Conservation (phyloP, 2,329 filamentous ascomycete species). For the Alternaria incomplexa region DNA sequence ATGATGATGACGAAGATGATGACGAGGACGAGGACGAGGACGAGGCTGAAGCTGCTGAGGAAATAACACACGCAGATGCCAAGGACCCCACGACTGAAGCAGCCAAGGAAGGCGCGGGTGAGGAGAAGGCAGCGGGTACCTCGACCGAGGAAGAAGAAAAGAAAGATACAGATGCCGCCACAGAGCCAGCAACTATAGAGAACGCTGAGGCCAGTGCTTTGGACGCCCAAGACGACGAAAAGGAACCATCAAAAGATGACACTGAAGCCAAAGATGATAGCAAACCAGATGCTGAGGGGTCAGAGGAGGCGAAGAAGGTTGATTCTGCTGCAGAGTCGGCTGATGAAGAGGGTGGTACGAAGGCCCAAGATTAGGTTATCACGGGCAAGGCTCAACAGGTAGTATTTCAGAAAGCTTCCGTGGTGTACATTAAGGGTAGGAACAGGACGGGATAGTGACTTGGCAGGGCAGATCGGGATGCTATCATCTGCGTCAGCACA, state of each 20-base stretch:
- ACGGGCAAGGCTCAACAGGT: background rate
- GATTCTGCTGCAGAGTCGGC: constrained; percentile 6
- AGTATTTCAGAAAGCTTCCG: background rate
- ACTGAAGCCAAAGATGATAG: constrained; percentile 1
- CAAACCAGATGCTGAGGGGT: background rate
- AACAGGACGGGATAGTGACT: background rate
- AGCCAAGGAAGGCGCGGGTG: constrained; percentile 27
- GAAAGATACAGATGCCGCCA: constrained; percentile 3
- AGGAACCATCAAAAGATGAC: constrained; percentile 6
- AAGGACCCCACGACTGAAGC: constrained; percentile 14
- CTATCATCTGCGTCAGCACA: background rate
- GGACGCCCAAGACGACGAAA: background rate
- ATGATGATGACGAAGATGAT: constrained; percentile 23
- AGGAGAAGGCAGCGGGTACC: constrained; percentile 17
- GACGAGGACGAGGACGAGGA: constrained; percentile 9
- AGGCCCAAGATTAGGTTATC: constrained; percentile 6
- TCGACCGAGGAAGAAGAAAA: constrained; percentile 15
- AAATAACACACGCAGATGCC: constrained; percentile 16
- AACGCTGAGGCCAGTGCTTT: constrained; percentile 2
- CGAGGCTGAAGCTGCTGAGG: constrained; percentile 26
- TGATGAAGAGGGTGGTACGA: constrained; percentile 15
- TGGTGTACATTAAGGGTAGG: constrained; percentile 7
- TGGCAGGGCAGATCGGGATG: background rate
- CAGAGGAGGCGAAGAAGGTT: constrained; percentile 24
- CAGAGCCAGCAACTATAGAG: constrained; percentile 9